Conservation (phyloP, 2,329 filamentous ascomycete genomes). For the Esteya vermicola region DNA sequence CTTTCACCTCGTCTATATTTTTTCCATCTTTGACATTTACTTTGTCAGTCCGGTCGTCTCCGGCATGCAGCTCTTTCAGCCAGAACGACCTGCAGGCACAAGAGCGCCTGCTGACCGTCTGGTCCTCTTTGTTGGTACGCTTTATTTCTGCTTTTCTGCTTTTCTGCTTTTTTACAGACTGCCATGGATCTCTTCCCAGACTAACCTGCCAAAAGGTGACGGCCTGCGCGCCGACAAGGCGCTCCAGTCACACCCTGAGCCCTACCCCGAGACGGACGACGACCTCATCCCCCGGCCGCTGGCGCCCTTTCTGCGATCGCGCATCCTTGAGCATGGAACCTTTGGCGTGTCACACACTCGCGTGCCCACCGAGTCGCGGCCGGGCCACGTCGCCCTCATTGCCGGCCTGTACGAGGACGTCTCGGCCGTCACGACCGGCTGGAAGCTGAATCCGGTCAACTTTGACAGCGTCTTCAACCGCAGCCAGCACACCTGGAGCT, state of each 20-base stretch:
- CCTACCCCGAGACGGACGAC: conserved; percentile 52
- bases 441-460: conserved; percentile 96
- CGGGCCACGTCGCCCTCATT: conserved; percentile 92
- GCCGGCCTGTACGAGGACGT: conserved; percentile 96
- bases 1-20: conserved; percentile 88
- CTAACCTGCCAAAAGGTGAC: conserved; percentile 45
- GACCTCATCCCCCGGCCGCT: conserved; percentile 64
- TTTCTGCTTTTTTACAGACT: too few relatives aligned
- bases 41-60: conserved; percentile 95
- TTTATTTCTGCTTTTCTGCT: conserved; percentile 1
- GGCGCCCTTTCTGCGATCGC: conserved; percentile 80
- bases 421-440: conserved; percentile 89
- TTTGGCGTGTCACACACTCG: conserved; percentile 96
- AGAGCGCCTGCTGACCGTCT: conserved; percentile 78
- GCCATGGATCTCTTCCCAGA: too few relatives aligned
- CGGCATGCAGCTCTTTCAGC: conserved; percentile 73
- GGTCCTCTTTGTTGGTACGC: conserved; percentile 76
- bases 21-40: conserved; percentile 96
- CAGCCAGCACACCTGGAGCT: conserved; percentile 95
- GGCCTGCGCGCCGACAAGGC: conserved; percentile 95
- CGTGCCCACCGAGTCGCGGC: conserved; percentile 90
- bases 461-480: conserved; percentile 99
- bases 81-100: conserved; percentile 43
- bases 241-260: conserved; percentile 85
- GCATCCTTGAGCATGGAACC: conserved; percentile 76